These are phyloP conservation scores for Populus hybrid DNA, from an alignment of 441 rosid species.

Conservation along the genomic window DNA sequence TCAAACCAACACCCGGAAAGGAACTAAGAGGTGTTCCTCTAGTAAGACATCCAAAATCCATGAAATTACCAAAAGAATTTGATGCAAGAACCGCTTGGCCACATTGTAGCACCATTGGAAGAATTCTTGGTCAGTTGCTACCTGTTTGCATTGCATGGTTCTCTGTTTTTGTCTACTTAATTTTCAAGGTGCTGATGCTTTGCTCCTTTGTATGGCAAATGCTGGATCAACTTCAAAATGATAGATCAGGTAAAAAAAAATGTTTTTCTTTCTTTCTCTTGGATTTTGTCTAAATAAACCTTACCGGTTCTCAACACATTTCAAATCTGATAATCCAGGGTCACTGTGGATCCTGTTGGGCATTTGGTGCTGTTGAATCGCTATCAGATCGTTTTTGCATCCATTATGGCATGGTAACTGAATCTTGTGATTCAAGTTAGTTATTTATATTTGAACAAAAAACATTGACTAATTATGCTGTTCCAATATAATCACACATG, in stretches of 20 bases:
- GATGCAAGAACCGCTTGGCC: slow-evolving; percentile 90
- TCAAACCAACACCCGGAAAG: slow-evolving; percentile 53
- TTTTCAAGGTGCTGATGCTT: slow-evolving; percentile 29
- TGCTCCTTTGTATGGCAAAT: slow-evolving; percentile 25
- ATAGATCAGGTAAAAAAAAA: slow-evolving; percentile 59
- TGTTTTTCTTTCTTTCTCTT: not conserved
- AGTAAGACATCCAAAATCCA: slow-evolving; percentile 52
- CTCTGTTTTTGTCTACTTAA: not conserved
- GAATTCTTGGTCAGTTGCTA: slow-evolving; percentile 65
- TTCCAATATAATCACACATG: not conserved
- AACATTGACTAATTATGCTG: not conserved
- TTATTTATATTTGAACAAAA: not conserved
- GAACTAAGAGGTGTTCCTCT: slow-evolving; percentile 54
- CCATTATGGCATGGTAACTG: slow-evolving; percentile 66
- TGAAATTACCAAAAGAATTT: slow-evolving; percentile 62
- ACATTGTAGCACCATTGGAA: slow-evolving; percentile 69
- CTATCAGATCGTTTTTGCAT: slow-evolving; percentile 93
- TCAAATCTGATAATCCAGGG: slow-evolving; percentile 51
- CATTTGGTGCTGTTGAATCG: slow-evolving; percentile 93
- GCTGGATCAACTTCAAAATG: slow-evolving; percentile 24
- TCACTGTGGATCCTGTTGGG: slow-evolving; percentile 99
- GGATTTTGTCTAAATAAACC: not conserved
- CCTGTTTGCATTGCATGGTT: not conserved
- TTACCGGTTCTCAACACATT: slow-evolving; percentile 12
- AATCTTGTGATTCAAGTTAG: not conserved